Base-by-base conservation (phyloP, 2,329 filamentous ascomycete genomes). In the Chaetomium strumarium region DNA sequence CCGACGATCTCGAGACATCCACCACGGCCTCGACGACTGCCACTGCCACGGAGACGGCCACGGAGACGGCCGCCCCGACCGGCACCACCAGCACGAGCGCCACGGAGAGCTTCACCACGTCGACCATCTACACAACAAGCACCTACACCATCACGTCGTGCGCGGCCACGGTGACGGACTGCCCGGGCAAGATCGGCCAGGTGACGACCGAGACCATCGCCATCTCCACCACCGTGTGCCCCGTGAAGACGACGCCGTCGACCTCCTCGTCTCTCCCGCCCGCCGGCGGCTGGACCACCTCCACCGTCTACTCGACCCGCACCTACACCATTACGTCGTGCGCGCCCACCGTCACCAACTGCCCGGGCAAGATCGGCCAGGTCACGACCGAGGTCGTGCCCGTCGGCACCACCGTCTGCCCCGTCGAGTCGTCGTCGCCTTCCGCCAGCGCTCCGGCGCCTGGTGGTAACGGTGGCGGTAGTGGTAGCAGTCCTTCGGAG, bases 151-250 rank as follows among this genome's bases (percentile, higher is more conserved):
- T 66, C 46, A 59, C 58, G 11, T 61, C 60, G 5, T 68, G 64
- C 49, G 55, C 62, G 10, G 56, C 62, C 0, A 61, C 53, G 10
- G 43, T 65, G 8, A 66, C 64, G 34, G 48, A 62, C 47, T 66
- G 64, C 59, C 64, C 64, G 5, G 56, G 49, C 41, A 55, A 57
- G 39, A 39, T 57, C 8, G 56, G 49, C 41, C 55, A 57, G 39
- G 39, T 57, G 38, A 60, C 63, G 19, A 64, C 62, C 16, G 60
- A 60, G 16, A 56, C 64, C 58, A 61, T 64, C 37, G 57, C 66
- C 38, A 58, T 65, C 40, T 49, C 62, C 46, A 71, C 67, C 36
- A 74, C 71, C 40, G 63, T 74, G 50, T 74, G 72, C 67, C 72
- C 73, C 11, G 66, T 74, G 19, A 42, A 34, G 14, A 16, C 50